These are phyloP conservation scores for Colletotrichum chlorophyti DNA, from an alignment of 2,329 filamentous ascomycete genomes.

Conservation along the genomic window DNA sequence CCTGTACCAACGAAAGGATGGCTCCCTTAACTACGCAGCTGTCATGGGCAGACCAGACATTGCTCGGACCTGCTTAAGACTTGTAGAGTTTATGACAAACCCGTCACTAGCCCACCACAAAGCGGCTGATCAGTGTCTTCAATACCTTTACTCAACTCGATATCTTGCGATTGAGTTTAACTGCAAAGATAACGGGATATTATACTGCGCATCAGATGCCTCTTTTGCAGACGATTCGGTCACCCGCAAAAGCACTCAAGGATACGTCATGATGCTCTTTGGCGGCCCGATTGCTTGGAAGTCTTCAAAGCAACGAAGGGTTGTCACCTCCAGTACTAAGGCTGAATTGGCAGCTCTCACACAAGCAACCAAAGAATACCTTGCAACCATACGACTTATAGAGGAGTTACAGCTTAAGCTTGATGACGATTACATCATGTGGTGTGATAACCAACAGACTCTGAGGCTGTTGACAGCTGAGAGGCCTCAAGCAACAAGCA, in stretches of 20 bases:
- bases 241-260: not conserved
- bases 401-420: not conserved
- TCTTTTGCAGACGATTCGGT: not conserved
- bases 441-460: not conserved
- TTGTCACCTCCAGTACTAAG: not conserved
- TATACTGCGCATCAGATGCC: not conserved
- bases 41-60: not conserved
- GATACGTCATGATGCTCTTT: not conserved
- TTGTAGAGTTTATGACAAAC: not conserved
- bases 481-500: not conserved
- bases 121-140: no score
- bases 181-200: not conserved
- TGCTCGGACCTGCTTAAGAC: not conserved
- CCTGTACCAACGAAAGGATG: not conserved
- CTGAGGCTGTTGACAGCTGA: not conserved
- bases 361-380: not conserved
- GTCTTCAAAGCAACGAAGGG: not conserved
- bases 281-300: not conserved
- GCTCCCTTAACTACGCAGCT: slow-evolving; percentile 1
- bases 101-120: no score
- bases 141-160: not conserved
- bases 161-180: not conserved
- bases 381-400: not conserved
- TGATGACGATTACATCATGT: not conserved
- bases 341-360: not conserved